Conservation (phyloP, 2,329 filamentous ascomycete genomes). For the Bipolaris oryzae region DNA sequence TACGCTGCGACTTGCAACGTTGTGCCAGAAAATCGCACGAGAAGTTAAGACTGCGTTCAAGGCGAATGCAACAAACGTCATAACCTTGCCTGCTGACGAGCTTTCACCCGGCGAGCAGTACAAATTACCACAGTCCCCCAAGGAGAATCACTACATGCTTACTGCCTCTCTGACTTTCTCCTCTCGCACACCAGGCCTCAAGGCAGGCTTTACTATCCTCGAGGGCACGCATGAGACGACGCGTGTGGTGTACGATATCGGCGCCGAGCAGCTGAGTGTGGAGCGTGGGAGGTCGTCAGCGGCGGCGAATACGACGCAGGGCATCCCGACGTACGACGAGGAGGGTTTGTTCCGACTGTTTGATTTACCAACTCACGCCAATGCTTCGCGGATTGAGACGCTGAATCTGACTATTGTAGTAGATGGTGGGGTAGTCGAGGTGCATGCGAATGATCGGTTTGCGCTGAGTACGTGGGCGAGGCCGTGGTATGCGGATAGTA, state of each 20-base stretch:
- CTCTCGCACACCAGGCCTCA: slow-evolving; percentile 43
- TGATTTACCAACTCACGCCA: slow-evolving; percentile 38
- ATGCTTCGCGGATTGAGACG: slow-evolving; percentile 43
- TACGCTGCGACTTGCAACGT: slow-evolving; percentile 46
- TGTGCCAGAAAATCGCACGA: slow-evolving; percentile 50
- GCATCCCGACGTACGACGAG: slow-evolving; percentile 49
- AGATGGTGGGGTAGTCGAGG: slow-evolving; percentile 44
- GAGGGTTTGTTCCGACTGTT: slow-evolving; percentile 51
- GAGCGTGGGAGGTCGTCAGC: slow-evolving; percentile 53
- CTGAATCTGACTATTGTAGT: slow-evolving; percentile 52
- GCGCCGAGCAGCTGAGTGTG: slow-evolving; percentile 52
- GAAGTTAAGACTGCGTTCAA: slow-evolving; percentile 46
- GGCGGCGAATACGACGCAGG: slow-evolving; percentile 48
- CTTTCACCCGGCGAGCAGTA: slow-evolving; percentile 10
- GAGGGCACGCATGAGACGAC: slow-evolving; percentile 51
- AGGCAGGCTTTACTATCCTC: slow-evolving; percentile 52
- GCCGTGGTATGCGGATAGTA: slow-evolving; percentile 39
- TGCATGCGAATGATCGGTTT: slow-evolving; percentile 53
- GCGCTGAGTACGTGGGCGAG: slow-evolving; percentile 53
- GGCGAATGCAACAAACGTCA: slow-evolving; percentile 26
- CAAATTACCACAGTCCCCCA: slow-evolving; percentile 16
- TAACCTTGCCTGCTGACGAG: slow-evolving; percentile 20
- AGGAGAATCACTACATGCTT: slow-evolving; percentile 51
- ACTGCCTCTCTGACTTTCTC: slow-evolving; percentile 49
- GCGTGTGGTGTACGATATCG: slow-evolving; percentile 54